phyloP scores from a whole-genome alignment of 225 moss, liverwort and hornwort genomes.

The Takakia lepidozioides region DNA sequence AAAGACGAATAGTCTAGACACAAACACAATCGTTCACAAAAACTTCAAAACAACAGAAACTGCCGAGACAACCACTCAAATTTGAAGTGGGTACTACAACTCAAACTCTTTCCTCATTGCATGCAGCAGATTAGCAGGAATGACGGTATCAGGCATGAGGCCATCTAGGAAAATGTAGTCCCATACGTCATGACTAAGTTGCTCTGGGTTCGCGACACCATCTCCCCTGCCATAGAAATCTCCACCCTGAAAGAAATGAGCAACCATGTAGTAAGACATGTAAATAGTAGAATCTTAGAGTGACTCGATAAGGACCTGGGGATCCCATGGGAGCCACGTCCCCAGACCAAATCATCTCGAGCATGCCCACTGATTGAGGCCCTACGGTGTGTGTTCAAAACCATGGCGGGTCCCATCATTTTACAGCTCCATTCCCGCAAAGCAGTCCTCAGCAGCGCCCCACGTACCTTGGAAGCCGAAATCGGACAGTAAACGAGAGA shows the following conservation, averaged over 20 bases:
- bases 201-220: slow-evolving; percentile 40
- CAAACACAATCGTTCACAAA: no score
- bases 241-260: slow-evolving; percentile 71
- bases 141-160: slow-evolving; percentile 58
- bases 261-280: slow-evolving; percentile 95
- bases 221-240: slow-evolving; percentile 59
- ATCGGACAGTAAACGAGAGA: no score
- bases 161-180: slow-evolving; percentile 72
- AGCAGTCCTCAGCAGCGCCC: slow-evolving; percentile 33
- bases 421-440: slow-evolving; percentile 52
- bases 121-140: slow-evolving; percentile 44
- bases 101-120: slow-evolving; percentile 81
- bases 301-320: slow-evolving; percentile 81
- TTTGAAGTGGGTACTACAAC: slow-evolving; percentile 96
- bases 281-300: slow-evolving; percentile 95
- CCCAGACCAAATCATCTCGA: slow-evolving; percentile 93
- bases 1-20: no score
- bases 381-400: slow-evolving; percentile 72
- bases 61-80: no score
- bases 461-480: no score
- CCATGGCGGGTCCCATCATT: slow-evolving; percentile 52
- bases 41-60: no score
- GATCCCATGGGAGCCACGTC: slow-evolving; percentile 91
- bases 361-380: slow-evolving; percentile 96
- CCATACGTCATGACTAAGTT: slow-evolving; percentile 84